phyloP scores from a whole-genome alignment of 177 flowering plant species.

The Vitis hybrid region DNA sequence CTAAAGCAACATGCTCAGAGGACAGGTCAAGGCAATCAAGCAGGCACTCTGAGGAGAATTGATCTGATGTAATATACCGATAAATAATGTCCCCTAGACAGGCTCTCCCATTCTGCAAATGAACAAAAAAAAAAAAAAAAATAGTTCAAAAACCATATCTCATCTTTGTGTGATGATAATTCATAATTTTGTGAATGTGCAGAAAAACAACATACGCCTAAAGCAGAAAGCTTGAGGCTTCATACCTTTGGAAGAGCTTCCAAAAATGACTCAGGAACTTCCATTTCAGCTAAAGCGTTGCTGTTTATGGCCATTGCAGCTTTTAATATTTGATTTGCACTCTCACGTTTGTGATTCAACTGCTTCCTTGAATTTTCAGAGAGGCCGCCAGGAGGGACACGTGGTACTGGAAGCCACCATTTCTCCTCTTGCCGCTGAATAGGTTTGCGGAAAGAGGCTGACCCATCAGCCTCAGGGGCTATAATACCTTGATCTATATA shows the following conservation, averaged over 20 bases:
- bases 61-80: constrained; percentile 73
- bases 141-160: background rate
- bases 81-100: constrained; percentile 74
- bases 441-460: constrained; percentile 60
- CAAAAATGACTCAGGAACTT: constrained; percentile 87
- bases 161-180: too few relatives aligned
- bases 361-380: constrained; percentile 65
- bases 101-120: constrained; percentile 71
- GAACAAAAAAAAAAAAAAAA: background rate
- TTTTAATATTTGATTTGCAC: constrained; percentile 80
- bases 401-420: constrained; percentile 99
- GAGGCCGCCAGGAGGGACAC: constrained; percentile 79
- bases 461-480: constrained; percentile 66
- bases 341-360: constrained; percentile 77
- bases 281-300: constrained; percentile 79
- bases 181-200: too few relatives aligned
- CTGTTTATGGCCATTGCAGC: constrained; percentile 92
- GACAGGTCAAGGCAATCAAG: constrained; percentile 84
- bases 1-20: constrained; percentile 73
- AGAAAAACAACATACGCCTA: background rate
- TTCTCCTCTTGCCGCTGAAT: constrained; percentile 86
- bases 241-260: constrained; percentile 91
- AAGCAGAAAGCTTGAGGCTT: background rate
- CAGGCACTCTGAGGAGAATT: constrained; percentile 78
- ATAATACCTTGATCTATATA: constrained; percentile 89